Base-by-base conservation (phyloP, 2,329 filamentous ascomycete genomes). In the Fusarium begoniae region DNA sequence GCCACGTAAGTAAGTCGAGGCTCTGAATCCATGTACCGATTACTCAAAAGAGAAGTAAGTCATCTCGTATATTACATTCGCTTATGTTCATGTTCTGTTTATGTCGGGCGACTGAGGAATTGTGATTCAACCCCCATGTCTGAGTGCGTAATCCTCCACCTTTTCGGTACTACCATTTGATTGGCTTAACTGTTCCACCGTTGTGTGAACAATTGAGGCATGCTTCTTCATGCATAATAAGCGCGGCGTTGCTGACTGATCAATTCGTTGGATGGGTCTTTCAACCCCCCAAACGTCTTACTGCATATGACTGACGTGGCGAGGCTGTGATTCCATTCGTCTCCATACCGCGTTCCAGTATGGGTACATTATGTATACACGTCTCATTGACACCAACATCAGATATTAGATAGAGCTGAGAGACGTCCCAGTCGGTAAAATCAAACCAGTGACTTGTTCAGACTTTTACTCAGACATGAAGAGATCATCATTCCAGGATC, bases 391-490 rank as follows among this genome's bases (percentile, higher is more conserved):
- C 22, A 0, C 1, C 15, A 7, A 3, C 6, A 15, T 24, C 8
- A 43, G 8, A 9, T 24, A 43, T 43, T 8, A 43, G 14, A 43
- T 17, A 24, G 41, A 43, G 9, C 6, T 1, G 2, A 14, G 4
- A 24, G 22, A 24, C 41, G 5, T 1, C 13, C n/a, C 22, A 9
- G n/a, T 11, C n/a, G 9, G n/a, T 7, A 4, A 4, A 10, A 1
- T 10, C 14, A 24, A 17, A 8, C 15, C 3, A 17, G n/a, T 43
- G 3, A 7, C n/a, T 43, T 6, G 22, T 24, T 43, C 41, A 43
- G 0, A 24, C 13, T 24, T 4, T 10, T 43, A 24, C 22, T n/a
- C 41, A 43, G n/a, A 15, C 41, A 43, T 43, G 41, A 43, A 43
- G 41, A 24, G 14, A 43, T 24, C 41, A 17, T 43, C n/a, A 24